Percentiles rank a stretch among this genome's conserved stretches.
These are phyloP conservation scores for Sonneratia alba DNA, from an alignment of 345 rosid genomes.

Conservation along the genomic window DNA sequence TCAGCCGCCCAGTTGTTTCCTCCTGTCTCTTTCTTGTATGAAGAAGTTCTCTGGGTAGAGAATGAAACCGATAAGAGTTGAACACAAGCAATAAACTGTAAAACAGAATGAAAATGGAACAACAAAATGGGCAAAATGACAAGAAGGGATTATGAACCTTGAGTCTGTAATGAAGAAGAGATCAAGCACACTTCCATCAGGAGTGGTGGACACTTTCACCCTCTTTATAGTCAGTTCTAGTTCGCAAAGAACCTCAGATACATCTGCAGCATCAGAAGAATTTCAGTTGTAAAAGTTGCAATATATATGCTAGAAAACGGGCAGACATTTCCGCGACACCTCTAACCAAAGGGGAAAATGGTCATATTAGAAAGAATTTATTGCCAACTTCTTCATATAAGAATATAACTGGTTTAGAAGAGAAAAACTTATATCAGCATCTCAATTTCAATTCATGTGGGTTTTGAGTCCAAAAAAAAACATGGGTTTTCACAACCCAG, in stretches of 20 bases:
- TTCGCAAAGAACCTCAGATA: constrained; percentile 54
- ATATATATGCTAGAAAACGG: no score
- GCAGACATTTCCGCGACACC: not conserved
- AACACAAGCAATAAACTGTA: not conserved
- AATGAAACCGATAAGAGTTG: not conserved
- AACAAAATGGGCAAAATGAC: constrained; percentile 4
- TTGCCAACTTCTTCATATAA: no score
- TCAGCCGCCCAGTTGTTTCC: constrained; percentile 31
- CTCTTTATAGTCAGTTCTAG: constrained; percentile 55
- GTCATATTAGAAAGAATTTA: no score
- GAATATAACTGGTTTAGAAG: no score
- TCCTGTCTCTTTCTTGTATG: constrained; percentile 36
- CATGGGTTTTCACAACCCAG: no score
- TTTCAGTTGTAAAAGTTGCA: not conserved
- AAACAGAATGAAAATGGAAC: not conserved
- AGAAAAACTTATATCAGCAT: no score
- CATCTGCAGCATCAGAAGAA: constrained; percentile 25
- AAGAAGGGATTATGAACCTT: constrained; percentile 32
- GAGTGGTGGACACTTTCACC: constrained; percentile 60
- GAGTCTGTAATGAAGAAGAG: constrained; percentile 62
- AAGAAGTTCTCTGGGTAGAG: constrained; percentile 38
- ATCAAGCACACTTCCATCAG: constrained; percentile 66
- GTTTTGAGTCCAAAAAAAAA: no score
- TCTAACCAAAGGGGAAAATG: no score
- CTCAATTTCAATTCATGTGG: no score